phyloP scores from a whole-genome alignment of 768 basidiomycete species.

The Mycena rebaudengoi region DNA sequence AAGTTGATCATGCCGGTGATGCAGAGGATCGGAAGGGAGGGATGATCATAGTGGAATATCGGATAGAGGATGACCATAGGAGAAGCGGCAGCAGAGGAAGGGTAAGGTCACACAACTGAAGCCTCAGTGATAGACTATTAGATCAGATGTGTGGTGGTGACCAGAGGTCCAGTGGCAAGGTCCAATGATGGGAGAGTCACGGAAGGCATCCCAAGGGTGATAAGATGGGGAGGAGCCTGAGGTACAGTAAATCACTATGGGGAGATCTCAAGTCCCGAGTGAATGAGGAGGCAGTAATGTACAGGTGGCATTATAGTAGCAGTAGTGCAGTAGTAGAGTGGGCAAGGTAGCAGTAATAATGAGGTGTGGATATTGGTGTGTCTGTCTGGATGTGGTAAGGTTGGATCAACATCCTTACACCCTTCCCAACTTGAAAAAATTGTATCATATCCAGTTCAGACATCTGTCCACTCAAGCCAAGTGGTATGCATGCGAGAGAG shows the following conservation, averaged over 20 bases:
- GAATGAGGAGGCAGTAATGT: conserved; percentile 7
- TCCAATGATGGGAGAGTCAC: neutral
- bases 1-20: neutral
- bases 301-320: neutral
- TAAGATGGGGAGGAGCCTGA: neutral
- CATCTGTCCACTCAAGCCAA: no score
- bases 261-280: conserved; percentile 10
- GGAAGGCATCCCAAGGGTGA: neutral
- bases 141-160: neutral
- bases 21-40: neutral
- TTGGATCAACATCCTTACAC: neutral
- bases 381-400: neutral
- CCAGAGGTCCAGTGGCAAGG: neutral
- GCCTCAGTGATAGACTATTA: conserved; percentile 4
- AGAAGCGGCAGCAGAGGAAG: neutral
- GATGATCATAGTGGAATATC: neutral
- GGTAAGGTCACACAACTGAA: neutral
- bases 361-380: neutral
- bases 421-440: no score
- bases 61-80: neutral
- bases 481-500: neutral
- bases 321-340: neutral
- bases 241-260: neutral
- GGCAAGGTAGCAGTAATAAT: neutral
- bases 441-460: no score